A percentile compares a stretch with the other conserved stretches of the same genome.
Conservation (phyloP, 139 green algal species). For the Haematococcus sp. region DNA sequence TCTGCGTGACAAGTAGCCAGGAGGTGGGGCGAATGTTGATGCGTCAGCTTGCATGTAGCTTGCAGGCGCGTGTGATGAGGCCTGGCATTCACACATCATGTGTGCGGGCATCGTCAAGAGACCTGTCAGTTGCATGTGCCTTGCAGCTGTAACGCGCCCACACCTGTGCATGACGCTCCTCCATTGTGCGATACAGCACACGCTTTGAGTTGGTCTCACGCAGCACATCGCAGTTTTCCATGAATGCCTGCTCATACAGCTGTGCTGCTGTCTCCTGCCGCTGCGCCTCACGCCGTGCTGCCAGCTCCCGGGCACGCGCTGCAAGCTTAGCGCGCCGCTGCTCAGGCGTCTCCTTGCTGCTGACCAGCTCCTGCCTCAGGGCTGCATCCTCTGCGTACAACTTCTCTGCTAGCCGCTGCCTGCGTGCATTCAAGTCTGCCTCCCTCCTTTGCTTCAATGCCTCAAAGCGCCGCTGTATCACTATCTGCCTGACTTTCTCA, state of each 20-base stretch:
- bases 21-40: background rate
- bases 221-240: conserved; percentile 62
- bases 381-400: conserved; percentile 78
- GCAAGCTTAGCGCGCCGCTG: conserved; percentile 51
- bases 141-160: background rate
- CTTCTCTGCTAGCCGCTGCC: conserved; percentile 40
- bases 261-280: conserved; percentile 32
- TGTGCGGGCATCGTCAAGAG: background rate
- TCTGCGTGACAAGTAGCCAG: conserved; percentile 30
- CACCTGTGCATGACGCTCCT: conserved; percentile 54
- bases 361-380: conserved; percentile 76
- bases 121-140: background rate
- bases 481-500: conserved; percentile 13
- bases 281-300: conserved; percentile 39
- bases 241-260: conserved; percentile 50
- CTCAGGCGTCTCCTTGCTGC: conserved; percentile 48
- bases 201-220: conserved; percentile 40
- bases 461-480: conserved; percentile 34
- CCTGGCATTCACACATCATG: background rate
- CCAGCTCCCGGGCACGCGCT: conserved; percentile 36
- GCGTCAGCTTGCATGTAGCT: background rate
- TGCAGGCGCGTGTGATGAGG: background rate
- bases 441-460: conserved; percentile 31
- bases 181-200: conserved; percentile 48
- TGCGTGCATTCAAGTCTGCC: conserved; percentile 34